Percentiles rank a stretch among this genome's conserved stretches.
Evolutionary conservation across 2,329 filamentous ascomycete species (phyloP).

Genomic region (Clonostachys sp.): DNA sequence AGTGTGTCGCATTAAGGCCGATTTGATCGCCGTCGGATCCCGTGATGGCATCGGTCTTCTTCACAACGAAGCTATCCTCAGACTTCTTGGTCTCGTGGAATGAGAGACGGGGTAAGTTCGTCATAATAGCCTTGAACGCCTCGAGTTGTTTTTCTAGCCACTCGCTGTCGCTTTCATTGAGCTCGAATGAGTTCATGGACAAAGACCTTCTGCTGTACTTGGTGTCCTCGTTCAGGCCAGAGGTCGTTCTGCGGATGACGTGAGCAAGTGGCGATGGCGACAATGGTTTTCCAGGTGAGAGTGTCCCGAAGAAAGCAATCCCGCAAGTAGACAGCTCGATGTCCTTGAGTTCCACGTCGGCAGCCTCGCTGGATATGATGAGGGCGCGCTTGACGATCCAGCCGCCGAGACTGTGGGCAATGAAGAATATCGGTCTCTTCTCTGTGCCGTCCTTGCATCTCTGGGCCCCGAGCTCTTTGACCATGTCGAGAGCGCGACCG

Average conservation of each 20-base stretch:
- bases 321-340: constrained; percentile 16
- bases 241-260: constrained; percentile 13
- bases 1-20: constrained; percentile 12
- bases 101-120: constrained; percentile 12
- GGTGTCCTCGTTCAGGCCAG: constrained; percentile 5
- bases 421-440: constrained; percentile 15
- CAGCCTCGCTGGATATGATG: constrained; percentile 17
- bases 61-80: constrained; percentile 13
- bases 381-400: constrained; percentile 20
- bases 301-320: constrained; percentile 17
- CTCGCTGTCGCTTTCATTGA: constrained; percentile 8
- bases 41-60: constrained; percentile 13
- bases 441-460: constrained; percentile 9
- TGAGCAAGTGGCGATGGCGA: constrained; percentile 14
- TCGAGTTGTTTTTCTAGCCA: constrained; percentile 18
- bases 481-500: constrained; percentile 14
- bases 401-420: constrained; percentile 16
- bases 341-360: constrained; percentile 9
- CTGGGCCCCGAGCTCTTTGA: constrained; percentile 9
- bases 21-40: constrained; percentile 15
- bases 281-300: constrained; percentile 11
- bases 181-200: background rate
- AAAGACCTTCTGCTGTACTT: background rate
- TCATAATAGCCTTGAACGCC: constrained; percentile 15
- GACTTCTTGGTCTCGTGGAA: constrained; percentile 17